phyloP scores from a whole-genome alignment of 2,329 filamentous ascomycete species.

The Beauveria asiatica region DNA sequence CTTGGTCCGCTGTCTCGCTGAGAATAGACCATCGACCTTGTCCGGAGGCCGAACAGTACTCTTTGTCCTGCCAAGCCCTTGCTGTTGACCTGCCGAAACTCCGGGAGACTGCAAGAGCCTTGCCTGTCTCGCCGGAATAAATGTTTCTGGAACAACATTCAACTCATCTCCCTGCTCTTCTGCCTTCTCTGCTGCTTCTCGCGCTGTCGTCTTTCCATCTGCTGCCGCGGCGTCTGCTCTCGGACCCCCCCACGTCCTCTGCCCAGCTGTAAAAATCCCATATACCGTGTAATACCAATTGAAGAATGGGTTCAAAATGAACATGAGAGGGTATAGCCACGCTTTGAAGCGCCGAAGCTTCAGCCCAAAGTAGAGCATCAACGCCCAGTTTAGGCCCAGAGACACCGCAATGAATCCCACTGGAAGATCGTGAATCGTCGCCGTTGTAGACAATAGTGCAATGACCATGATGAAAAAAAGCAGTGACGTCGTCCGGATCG shows the following conservation, averaged over 20 bases:
- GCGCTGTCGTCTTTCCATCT: constrained; percentile 64
- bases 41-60: constrained; percentile 64
- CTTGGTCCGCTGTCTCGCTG: constrained; percentile 57
- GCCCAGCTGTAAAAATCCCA: constrained; percentile 87
- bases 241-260: constrained; percentile 92
- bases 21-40: constrained; percentile 70
- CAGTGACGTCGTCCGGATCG: constrained; percentile 85
- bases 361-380: constrained; percentile 93
- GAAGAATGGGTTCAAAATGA: constrained; percentile 89
- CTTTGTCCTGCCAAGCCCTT: constrained; percentile 36
- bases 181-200: constrained; percentile 76
- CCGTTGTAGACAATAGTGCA: constrained; percentile 76
- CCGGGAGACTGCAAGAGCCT: constrained; percentile 18
- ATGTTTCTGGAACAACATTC: constrained; percentile 82
- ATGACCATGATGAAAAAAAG: constrained; percentile 92
- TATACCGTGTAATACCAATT: constrained; percentile 99
- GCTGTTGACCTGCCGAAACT: constrained; percentile 18
- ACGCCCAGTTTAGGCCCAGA: constrained; percentile 82
- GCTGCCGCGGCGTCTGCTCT: constrained; percentile 80
- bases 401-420: constrained; percentile 92
- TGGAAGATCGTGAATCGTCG: constrained; percentile 68
- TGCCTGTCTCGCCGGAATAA: constrained; percentile 53
- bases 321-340: constrained; percentile 93
- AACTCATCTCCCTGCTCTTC: constrained; percentile 75
- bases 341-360: constrained; percentile 86